A percentile compares a stretch with the other conserved stretches of the same genome.
Evolutionary conservation across 2,329 filamentous ascomycete species (phyloP).

Genomic region (Cladophialophora psammophila): DNA sequence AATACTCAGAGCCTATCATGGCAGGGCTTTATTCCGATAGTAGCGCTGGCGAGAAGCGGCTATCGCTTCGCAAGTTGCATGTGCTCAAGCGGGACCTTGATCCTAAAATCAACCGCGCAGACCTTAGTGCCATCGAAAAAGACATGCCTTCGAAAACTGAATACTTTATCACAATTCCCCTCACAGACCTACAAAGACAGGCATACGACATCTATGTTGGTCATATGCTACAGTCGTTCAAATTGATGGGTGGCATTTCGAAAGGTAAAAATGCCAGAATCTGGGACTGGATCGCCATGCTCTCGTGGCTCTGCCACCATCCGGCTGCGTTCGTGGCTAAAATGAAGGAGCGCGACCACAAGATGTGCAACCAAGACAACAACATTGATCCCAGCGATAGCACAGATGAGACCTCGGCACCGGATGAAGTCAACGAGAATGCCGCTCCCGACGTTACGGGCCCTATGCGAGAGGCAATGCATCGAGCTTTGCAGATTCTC

Average conservation of each 20-base stretch:
- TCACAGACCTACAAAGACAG: conserved; percentile 69
- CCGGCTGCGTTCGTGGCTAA: conserved; percentile 61
- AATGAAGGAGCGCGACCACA: conserved; percentile 50
- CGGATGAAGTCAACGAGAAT: conserved; percentile 21
- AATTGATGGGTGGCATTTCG: conserved; percentile 42
- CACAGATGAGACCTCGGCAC: conserved; percentile 26
- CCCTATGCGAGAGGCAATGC: conserved; percentile 28
- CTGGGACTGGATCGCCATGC: conserved; percentile 62
- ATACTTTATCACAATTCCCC: conserved; percentile 77
- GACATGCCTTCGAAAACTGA: conserved; percentile 79
- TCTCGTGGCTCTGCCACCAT: conserved; percentile 66
- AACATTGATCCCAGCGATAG: conserved; percentile 8
- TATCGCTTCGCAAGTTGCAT: conserved; percentile 70
- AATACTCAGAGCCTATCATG: conserved; percentile 77
- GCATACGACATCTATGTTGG: conserved; percentile 67
- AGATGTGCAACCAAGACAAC: conserved; percentile 21
- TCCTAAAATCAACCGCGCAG: conserved; percentile 79
- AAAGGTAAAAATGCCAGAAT: conserved; percentile 50
- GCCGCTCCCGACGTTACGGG: conserved; percentile 22
- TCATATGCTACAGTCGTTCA: conserved; percentile 48
- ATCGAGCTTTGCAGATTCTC: conserved; percentile 26
- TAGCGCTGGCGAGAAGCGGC: conserved; percentile 60
- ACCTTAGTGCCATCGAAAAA: conserved; percentile 70
- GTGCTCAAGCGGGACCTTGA: conserved; percentile 75
- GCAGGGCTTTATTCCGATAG: conserved; percentile 74